phyloP scores from a whole-genome alignment of 805 yeast genomes.

The Kodamaea hsintzibuensis region DNA sequence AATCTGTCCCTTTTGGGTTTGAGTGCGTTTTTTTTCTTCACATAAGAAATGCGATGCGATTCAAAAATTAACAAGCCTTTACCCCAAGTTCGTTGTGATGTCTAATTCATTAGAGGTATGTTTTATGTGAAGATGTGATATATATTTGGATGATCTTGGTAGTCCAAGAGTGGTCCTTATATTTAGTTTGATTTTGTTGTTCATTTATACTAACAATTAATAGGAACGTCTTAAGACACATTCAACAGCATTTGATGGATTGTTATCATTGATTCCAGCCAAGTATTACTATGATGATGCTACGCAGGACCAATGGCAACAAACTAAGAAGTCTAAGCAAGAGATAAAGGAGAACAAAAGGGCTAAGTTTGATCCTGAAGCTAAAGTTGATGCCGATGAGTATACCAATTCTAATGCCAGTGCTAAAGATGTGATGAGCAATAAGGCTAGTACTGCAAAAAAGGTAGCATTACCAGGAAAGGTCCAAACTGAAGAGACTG shows the following conservation, averaged over 20 bases:
- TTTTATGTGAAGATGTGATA: slow-evolving; percentile 15
- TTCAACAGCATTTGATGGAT: slow-evolving; percentile 82
- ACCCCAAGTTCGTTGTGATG: slow-evolving; percentile 32
- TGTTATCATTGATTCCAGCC: slow-evolving; percentile 89
- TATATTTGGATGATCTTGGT: background rate
- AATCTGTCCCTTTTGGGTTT: background rate
- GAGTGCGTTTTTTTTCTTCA: background rate
- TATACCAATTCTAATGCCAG: slow-evolving; percentile 41
- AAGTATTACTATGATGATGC: slow-evolving; percentile 92
- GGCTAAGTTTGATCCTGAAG: slow-evolving; percentile 74
- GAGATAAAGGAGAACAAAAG: slow-evolving; percentile 62
- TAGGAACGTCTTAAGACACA: slow-evolving; percentile 77
- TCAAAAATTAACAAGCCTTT: slow-evolving; percentile 2
- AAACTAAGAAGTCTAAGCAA: slow-evolving; percentile 70
- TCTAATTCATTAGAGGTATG: slow-evolving; percentile 63
- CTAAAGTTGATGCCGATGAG: slow-evolving; percentile 44
- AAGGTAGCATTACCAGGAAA: slow-evolving; percentile 44
- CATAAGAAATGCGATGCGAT: slow-evolving; percentile 8
- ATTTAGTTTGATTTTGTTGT: too few species aligned
- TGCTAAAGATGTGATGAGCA: slow-evolving; percentile 62
- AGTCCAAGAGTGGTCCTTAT: too few species aligned
- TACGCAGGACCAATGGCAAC: slow-evolving; percentile 87
- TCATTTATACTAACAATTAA: slow-evolving; percentile 21
- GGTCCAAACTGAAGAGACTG: slow-evolving; percentile 10
- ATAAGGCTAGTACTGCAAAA: slow-evolving; percentile 54